Evolutionary conservation across 2,329 filamentous ascomycete species (phyloP).

Genomic region (Trichoderma hamatum): DNA sequence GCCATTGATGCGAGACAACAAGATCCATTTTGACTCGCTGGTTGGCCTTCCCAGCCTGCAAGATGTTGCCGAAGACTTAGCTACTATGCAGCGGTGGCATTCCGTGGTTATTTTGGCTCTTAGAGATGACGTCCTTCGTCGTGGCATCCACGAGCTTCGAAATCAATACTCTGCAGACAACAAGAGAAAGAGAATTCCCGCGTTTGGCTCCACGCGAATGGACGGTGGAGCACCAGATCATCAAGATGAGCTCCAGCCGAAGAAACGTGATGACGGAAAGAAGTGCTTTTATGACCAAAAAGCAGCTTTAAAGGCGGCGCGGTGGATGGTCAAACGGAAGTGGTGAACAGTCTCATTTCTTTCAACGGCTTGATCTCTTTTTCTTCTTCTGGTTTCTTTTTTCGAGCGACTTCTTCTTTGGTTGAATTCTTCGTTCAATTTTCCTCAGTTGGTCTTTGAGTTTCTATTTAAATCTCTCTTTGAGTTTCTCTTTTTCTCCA

Average conservation of each 20-base stretch:
- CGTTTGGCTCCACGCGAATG: not conserved
- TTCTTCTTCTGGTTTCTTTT: not conserved
- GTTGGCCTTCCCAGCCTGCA: constrained; percentile 36
- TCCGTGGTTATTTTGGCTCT: not conserved
- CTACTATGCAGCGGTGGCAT: not conserved
- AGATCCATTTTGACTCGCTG: constrained; percentile 37
- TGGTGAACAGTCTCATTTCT: constrained; percentile 5
- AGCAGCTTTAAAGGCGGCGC: not conserved
- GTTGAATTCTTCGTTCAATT: not conserved
- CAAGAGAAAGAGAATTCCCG: not conserved
- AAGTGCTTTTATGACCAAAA: not conserved
- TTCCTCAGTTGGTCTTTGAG: not conserved
- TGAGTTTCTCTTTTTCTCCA: not conserved
- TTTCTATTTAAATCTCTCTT: not conserved
- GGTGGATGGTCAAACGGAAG: not conserved
- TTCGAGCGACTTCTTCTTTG: not conserved
- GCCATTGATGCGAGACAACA: constrained; percentile 35
- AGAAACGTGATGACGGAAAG: not conserved
- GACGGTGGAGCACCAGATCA: constrained; percentile 31
- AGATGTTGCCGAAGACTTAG: constrained; percentile 23
- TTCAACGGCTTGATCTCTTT: not conserved
- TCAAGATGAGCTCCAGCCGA: constrained; percentile 31
- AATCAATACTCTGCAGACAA: not conserved
- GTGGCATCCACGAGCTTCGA: not conserved
- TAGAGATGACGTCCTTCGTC: not conserved